These are phyloP conservation scores for Coffea humblotiana DNA, from an alignment of 305 asterid genomes.

Conservation along the genomic window DNA sequence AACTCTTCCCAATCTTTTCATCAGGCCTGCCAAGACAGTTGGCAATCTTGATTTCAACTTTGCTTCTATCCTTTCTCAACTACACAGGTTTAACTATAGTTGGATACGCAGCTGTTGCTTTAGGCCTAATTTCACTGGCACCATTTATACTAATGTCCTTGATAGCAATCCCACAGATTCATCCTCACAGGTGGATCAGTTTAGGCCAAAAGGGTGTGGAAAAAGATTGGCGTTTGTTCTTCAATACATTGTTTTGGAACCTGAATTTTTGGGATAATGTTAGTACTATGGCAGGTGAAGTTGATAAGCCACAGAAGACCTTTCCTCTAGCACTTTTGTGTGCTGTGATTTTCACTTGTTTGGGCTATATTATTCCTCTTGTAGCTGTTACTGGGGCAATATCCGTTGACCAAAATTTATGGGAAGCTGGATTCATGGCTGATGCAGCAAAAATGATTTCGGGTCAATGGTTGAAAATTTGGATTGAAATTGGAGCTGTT, in stretches of 20 bases:
- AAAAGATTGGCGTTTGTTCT: slow-evolving; percentile 58
- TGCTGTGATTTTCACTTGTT: slow-evolving; percentile 62
- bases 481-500: slow-evolving; percentile 67
- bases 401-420: slow-evolving; percentile 40
- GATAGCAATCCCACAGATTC: slow-evolving; percentile 56
- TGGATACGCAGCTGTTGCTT: slow-evolving; percentile 48
- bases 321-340: slow-evolving; percentile 49
- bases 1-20: slow-evolving; percentile 49
- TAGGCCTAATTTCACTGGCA: slow-evolving; percentile 55
- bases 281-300: slow-evolving; percentile 71
- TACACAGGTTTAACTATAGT: slow-evolving; percentile 61
- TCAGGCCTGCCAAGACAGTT: slow-evolving; percentile 43
- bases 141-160: slow-evolving; percentile 55
- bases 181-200: slow-evolving; percentile 50
- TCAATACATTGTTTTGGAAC: slow-evolving; percentile 73
- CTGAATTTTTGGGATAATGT: slow-evolving; percentile 70
- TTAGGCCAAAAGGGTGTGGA: slow-evolving; percentile 51
- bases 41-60: slow-evolving; percentile 47
- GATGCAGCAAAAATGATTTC: slow-evolving; percentile 39
- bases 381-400: slow-evolving; percentile 56
- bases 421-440: slow-evolving; percentile 54
- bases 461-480: slow-evolving; percentile 59
- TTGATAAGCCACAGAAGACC: slow-evolving; percentile 57
- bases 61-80: slow-evolving; percentile 43
- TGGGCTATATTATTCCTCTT: slow-evolving; percentile 55